Conservation (phyloP, 1,284 basidiomycete genomes). For the Malassezia restricta region DNA sequence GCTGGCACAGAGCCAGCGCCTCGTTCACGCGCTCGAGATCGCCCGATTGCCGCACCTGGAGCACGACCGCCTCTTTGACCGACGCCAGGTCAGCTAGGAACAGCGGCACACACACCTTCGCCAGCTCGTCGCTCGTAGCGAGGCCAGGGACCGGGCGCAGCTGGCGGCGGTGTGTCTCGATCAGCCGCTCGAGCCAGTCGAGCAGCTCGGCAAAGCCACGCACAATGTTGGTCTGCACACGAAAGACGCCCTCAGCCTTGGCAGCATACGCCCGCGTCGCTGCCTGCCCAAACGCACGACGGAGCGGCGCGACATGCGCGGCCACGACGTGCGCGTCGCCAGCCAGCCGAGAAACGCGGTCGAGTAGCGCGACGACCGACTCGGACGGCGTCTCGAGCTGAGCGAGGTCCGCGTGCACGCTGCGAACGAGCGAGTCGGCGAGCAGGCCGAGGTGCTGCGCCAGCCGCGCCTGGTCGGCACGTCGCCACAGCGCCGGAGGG, state of each 20-base stretch:
- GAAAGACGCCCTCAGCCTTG: slow-evolving; percentile 54
- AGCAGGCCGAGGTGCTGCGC: slow-evolving; percentile 46
- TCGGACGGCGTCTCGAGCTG: slow-evolving; percentile 42
- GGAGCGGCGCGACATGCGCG: slow-evolving; percentile 28
- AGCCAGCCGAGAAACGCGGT: slow-evolving; percentile 45
- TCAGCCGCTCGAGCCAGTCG: slow-evolving; percentile 73
- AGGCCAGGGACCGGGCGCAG: slow-evolving; percentile 57
- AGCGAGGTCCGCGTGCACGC: slow-evolving; percentile 73
- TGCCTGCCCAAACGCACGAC: slow-evolving; percentile 55
- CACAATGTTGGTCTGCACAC: slow-evolving; percentile 61
- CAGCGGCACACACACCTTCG: slow-evolving; percentile 62
- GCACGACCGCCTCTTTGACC: slow-evolving; percentile 35
- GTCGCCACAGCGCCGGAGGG: slow-evolving; percentile 57
- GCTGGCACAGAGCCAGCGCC: slow-evolving; percentile 63
- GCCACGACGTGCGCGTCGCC: slow-evolving; percentile 9
- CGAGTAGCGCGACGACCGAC: slow-evolving; percentile 25
- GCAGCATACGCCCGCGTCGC: slow-evolving; percentile 55
- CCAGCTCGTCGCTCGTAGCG: slow-evolving; percentile 56
- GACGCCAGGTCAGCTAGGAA: slow-evolving; percentile 60
- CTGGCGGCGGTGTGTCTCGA: slow-evolving; percentile 67
- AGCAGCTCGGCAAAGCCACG: slow-evolving; percentile 63
- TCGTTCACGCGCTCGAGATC: slow-evolving; percentile 52
- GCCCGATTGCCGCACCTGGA: slow-evolving; percentile 31
- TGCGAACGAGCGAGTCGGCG: slow-evolving; percentile 76
- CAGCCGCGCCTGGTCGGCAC: slow-evolving; percentile 59